Base-by-base conservation (phyloP, 2,329 filamentous ascomycete genomes). In the Colletotrichum chlorophyti region DNA sequence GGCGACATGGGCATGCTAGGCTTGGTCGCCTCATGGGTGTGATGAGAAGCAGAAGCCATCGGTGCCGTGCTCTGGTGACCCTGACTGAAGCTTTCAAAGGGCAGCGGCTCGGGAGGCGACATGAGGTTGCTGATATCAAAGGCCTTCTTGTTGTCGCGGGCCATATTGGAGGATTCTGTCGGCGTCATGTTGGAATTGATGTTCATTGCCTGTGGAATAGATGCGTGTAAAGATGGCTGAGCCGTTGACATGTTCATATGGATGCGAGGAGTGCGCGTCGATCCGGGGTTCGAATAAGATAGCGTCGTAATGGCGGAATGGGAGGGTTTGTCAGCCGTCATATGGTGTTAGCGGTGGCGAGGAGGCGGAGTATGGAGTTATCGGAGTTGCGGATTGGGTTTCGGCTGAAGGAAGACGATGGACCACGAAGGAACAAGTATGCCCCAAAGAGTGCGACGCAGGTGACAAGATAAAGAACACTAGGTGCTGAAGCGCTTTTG, bases 21-120 rank as follows among this genome's bases (percentile, higher is more conserved):
- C 62, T 72, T 73, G 60, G 46, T 26, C 40, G 68, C 60, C 47
- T 69, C 67, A 23, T 49, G 27, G 19, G 12, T 17, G 5, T 17
- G 29, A 23, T 35, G 26, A 4, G 24, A 23, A 15, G n/a, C 31
- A 12, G 45, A 32, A 14, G 27, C 15, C n/a, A 48, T 37, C 11
- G 46, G n/a, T 11, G 19, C 26, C 31, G 38, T 46, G 9, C 26
- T 37, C 19, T 54, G 57, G 17, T 62, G 58, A 14, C 31, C 24
- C 66, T 75, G 72, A 42, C 65, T 71, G 68, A 86, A 87, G 65
- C 71, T 83, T 62, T 87, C 84, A 34, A 76, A 71, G 45, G 76
- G 78, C 29, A 77, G 69, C n/a, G 76, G 75, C 32, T 87, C 84
- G 19, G 85, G 85, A 27, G 85, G 85, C 19, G 85, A 88, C 80